Base-by-base conservation (phyloP, 2,329 filamentous ascomycete species). In the Aspergillus aculeatinus region DNA sequence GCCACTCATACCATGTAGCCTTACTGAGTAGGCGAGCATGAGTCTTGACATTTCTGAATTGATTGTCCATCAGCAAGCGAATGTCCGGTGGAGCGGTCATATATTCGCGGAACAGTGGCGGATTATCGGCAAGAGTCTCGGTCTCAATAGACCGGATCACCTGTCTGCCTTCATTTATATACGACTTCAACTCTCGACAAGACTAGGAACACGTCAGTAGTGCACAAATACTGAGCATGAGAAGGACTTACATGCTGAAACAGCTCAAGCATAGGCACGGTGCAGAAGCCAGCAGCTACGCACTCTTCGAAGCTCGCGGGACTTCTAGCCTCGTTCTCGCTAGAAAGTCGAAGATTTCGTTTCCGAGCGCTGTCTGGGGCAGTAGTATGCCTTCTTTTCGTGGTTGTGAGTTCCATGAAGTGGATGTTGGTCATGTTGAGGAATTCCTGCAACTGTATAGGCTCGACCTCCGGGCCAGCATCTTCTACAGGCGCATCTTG, bases 341-440 rank as follows among this genome's bases (percentile, higher is more conserved):
- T 65, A 42, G 71, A 71, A n/a, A 62, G 64, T 31, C 73, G 65
- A 35, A 60, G 48, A 51, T 50, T 59, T 61, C 67, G 66, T 65
- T 72, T 79, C 48, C 68, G 73, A 48, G 68, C 72, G 61, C 67
- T 77, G 48, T 82, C 79, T 21, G 87, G 87, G 2, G 85, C 89
- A 50, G 89, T 87, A 0, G 94, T 98, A 68, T 96, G 90, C 58
- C 95, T 85, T 66, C 94, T 84, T 74, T 98, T 98, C 1, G 93
- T 97, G 0, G 94, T 96, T n/a, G 89, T 96, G 53, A 99, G 82
- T 73, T 99, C 95, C 90, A 99, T 97, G 78, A 99, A 99, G 57
- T 93, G 91, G 69, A 99, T 96, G 60, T 91, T 96, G 2, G 94
- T 97, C 87, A 96, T 88, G 63, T 96, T 91, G 49, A 99, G 80